Conservation (phyloP, 2,329 filamentous ascomycete species). For the Aspergillus neotritici region DNA sequence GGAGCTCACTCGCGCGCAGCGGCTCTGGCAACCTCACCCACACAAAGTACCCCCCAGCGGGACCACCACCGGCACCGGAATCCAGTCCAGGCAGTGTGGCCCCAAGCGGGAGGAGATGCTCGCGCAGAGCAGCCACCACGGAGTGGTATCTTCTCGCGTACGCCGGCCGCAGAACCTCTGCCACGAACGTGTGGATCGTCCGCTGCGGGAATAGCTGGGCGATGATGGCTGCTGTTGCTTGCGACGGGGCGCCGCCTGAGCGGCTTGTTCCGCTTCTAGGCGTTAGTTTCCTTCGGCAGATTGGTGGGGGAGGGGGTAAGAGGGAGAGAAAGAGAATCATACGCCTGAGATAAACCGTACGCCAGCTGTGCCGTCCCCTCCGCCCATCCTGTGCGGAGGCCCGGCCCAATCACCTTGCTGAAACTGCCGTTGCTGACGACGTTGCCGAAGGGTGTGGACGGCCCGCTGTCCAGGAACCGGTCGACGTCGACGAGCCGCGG, state of each 20-base stretch:
- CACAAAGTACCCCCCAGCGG: slow-evolving; percentile 76
- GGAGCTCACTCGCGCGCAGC: slow-evolving; percentile 52
- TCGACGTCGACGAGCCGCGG: slow-evolving; percentile 79
- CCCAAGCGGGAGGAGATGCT: slow-evolving; percentile 58
- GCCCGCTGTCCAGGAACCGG: slow-evolving; percentile 57
- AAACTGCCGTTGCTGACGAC: slow-evolving; percentile 68
- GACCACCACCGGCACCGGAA: slow-evolving; percentile 30
- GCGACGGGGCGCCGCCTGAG: slow-evolving; percentile 57
- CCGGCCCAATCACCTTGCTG: slow-evolving; percentile 75
- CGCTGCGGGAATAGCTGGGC: slow-evolving; percentile 50
- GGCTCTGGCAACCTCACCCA: slow-evolving; percentile 63
- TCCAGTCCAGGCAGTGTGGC: slow-evolving; percentile 33
- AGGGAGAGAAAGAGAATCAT: slow-evolving; percentile 25
- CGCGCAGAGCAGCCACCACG: slow-evolving; percentile 55
- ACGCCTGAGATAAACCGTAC: slow-evolving; percentile 51
- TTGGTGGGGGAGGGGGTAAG: slow-evolving; percentile 6
- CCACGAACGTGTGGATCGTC: slow-evolving; percentile 50
- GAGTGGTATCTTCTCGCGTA: slow-evolving; percentile 50
- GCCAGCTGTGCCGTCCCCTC: slow-evolving; percentile 60
- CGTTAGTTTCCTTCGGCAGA: slow-evolving; percentile 3
- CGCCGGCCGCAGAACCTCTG: slow-evolving; percentile 48
- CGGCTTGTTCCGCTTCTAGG: slow-evolving; percentile 26
- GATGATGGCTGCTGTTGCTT: slow-evolving; percentile 54
- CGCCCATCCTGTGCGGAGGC: slow-evolving; percentile 75
- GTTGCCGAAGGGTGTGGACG: slow-evolving; percentile 66